Evolutionary conservation across 2,329 filamentous ascomycete genomes (phyloP), one percentile per base, ranked within the genome.

Genomic region (Venturia asperata): DNA sequence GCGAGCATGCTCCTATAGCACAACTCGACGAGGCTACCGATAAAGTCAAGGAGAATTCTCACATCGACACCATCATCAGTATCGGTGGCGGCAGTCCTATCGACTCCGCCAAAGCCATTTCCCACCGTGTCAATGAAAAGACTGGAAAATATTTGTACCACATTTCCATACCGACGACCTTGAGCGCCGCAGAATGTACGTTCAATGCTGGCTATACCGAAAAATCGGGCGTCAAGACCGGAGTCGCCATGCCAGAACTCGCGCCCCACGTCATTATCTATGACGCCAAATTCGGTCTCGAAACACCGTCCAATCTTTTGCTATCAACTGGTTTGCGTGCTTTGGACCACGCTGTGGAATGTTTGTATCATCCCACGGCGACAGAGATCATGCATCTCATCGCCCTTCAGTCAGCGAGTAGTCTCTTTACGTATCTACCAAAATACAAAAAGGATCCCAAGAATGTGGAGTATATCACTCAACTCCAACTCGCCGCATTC

Each of bases 81-180:
- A 78, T 85, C 21, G 83, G 82, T 6, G 83, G 83, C 19, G 83
- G 83, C 39, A 78, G 75, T 19, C 82, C 82, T 1, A 85, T 85
- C 66, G 82, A 85, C 63, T 72, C 70, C 1, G 69, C 74, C n/a
- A 77, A 77, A 68, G 76, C 74, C 0, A 74, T 77, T 24, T 69
- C 66, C 34, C 72, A 76, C 68, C 71, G 74, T 0, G 66, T 76
- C 43, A 72, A 77, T 66, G 71, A 73, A 30, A 71, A 74, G 64
- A 70, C 52, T 5, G 72, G 74, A 9, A 75, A 71, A 39, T 77
- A 68, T 56, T 70, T 77, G 5, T 72, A 70, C 67, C 75, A 77
- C 65, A 74, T 77, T 64, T 69, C 75, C 19, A 75, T 77, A 39
- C 75, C 76, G 0, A 77, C 76, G 0, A 77, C 76, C 9, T 68